Evolutionary conservation across 805 yeast species (phyloP).

Genomic region (Yarrowia porcina): DNA sequence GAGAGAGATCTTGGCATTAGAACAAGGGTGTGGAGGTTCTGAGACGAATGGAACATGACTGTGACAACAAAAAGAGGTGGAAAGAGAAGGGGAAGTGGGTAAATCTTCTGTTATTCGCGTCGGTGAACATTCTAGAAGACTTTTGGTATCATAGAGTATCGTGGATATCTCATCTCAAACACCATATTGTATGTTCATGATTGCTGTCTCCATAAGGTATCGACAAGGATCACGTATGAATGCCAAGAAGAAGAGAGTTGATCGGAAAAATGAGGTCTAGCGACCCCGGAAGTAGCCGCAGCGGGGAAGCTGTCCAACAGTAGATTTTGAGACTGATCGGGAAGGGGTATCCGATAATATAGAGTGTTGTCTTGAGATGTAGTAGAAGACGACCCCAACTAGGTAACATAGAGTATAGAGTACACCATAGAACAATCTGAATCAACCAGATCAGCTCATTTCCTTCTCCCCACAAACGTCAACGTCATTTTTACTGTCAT

Average conservation of each 20-base stretch:
- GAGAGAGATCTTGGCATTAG: background rate
- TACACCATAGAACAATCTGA: no score
- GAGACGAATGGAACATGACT: no score
- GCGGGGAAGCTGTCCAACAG: background rate
- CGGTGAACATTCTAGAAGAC: no score
- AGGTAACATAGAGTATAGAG: no score
- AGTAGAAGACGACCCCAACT: no score
- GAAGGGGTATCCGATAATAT: background rate
- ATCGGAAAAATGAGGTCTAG: background rate
- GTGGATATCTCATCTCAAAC: background rate
- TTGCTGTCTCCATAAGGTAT: no score
- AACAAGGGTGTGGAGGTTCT: background rate
- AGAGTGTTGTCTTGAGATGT: no score
- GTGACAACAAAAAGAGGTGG: background rate
- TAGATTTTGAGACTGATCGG: background rate
- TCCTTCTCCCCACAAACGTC: constrained; percentile 1
- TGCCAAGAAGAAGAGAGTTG: background rate
- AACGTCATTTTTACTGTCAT: no score
- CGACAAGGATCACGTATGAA: no score
- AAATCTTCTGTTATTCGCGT: no score
- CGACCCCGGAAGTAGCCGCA: background rate
- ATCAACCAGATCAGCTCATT: no score
- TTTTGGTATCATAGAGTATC: background rate
- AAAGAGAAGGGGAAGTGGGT: no score
- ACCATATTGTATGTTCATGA: background rate